Evolutionary conservation across 495 filamentous ascomycete species (phyloP), one percentile per base, ranked within the genome.

Genomic region (Aspergillus funiculosus): DNA sequence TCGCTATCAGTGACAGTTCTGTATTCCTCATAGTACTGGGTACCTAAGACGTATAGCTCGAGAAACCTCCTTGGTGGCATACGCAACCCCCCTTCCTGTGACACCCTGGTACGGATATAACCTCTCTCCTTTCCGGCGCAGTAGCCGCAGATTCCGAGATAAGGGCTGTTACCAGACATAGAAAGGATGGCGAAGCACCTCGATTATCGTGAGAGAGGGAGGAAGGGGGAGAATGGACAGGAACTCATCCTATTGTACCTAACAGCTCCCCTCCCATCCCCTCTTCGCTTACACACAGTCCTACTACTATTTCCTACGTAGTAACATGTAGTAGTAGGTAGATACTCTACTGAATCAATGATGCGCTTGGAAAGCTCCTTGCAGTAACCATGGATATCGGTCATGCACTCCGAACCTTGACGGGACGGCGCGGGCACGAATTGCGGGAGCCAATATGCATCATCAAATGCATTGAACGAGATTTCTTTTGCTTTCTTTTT

Each of bases 371-470:
- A 31, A 26, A 26, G 26, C 60, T 62, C 66, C 66, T 67, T 69
- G 62, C 64, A 51, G 48, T 58, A 56, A 62, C 56, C 59, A 49
- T 68, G 64, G 61, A 53, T 57, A 49, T 61, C 49, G 56, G 50
- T 55, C 60, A 66, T 58, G 55, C 58, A 55, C 58, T 58, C 64
- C 63, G 59, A 69, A 69, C 68, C 68, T 71, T 69, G 63, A 71
- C 68, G 68, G 68, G 64, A 64, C 68, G 68, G 68, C 57, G 62
- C 67, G 65, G 48, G 34, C 37, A 45, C 54, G 30, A 52, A 43
- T 46, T 46, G 42, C 46, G 49, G 52, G 49, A 59, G 39, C 48
- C 51, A 51, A 58, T 48, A 41, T 40, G 28, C 10, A 43, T 31
- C 21, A 28, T 39, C 19, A n/a, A 39, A 49, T 59, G 53, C 51